Evolutionary conservation across 768 basidiomycete genomes (phyloP).

Genomic region (Rhodotorula babjevae): DNA sequence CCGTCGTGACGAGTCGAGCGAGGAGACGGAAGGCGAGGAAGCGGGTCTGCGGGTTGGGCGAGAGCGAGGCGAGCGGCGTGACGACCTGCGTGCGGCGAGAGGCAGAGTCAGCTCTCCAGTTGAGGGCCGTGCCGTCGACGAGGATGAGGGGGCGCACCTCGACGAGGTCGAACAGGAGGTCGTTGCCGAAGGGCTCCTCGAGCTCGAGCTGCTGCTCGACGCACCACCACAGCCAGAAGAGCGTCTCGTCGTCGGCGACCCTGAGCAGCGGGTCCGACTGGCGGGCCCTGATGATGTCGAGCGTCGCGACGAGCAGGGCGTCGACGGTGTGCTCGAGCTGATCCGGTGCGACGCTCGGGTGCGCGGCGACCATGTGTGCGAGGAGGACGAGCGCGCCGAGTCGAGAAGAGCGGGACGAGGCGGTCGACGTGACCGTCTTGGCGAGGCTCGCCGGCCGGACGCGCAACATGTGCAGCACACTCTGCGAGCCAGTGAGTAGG

Average conservation of each 20-base stretch:
- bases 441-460: neutral
- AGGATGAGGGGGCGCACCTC: neutral
- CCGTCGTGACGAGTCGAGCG: neutral
- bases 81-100: neutral
- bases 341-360: too few relatives aligned
- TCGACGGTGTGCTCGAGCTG: too few relatives aligned
- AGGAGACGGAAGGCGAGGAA: conserved; percentile 16
- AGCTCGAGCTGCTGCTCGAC: neutral
- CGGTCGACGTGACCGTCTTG: neutral
- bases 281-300: neutral
- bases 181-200: neutral
- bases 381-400: conserved; percentile 1
- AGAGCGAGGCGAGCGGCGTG: conserved; percentile 8
- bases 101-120: neutral
- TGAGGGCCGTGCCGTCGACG: too few relatives aligned
- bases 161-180: neutral
- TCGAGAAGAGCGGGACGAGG: neutral
- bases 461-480: neutral
- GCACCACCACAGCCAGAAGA: neutral
- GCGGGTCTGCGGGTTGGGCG: neutral
- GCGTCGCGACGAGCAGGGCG: neutral
- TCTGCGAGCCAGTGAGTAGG: too few relatives aligned
- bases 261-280: too few relatives aligned
- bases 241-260: neutral
- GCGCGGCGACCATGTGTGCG: neutral